Evolutionary conservation across 768 basidiomycete species (phyloP).

Genomic region (Tephrocybe sp.): DNA sequence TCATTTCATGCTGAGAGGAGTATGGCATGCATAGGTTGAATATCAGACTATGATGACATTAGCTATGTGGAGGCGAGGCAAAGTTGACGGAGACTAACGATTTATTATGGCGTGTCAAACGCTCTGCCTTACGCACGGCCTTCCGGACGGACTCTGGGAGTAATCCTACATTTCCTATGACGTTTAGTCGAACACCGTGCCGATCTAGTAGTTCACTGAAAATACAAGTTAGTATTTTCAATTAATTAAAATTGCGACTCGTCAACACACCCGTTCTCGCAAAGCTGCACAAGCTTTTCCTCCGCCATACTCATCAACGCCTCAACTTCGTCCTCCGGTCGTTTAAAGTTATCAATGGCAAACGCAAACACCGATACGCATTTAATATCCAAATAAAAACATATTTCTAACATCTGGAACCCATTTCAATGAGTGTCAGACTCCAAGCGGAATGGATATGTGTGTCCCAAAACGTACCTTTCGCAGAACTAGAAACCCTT

Average conservation of each 20-base stretch:
- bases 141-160: slow-evolving; percentile 73
- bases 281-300: slow-evolving; percentile 72
- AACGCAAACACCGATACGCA: slow-evolving; percentile 98
- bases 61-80: background rate
- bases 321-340: slow-evolving; percentile 81
- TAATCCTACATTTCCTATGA: slow-evolving; percentile 74
- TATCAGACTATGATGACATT: slow-evolving; percentile 54
- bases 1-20: slow-evolving; percentile 88
- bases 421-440: slow-evolving; percentile 12
- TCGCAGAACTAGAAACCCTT: slow-evolving; percentile 79
- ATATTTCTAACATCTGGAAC: slow-evolving; percentile 80
- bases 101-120: slow-evolving; percentile 70
- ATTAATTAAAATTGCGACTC: background rate
- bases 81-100: slow-evolving; percentile 37
- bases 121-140: slow-evolving; percentile 70
- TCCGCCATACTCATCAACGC: slow-evolving; percentile 85
- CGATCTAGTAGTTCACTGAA: slow-evolving; percentile 73
- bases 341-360: slow-evolving; percentile 94
- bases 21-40: slow-evolving; percentile 95
- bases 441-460: background rate
- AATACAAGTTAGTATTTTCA: background rate
- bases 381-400: slow-evolving; percentile 71
- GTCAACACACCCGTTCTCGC: slow-evolving; percentile 67
- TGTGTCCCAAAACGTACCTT: slow-evolving; percentile 48
- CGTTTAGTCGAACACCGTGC: slow-evolving; percentile 81